Evolutionary conservation across 108 stramenopile species (phyloP).

Genomic region (Nitzschia sp.): DNA sequence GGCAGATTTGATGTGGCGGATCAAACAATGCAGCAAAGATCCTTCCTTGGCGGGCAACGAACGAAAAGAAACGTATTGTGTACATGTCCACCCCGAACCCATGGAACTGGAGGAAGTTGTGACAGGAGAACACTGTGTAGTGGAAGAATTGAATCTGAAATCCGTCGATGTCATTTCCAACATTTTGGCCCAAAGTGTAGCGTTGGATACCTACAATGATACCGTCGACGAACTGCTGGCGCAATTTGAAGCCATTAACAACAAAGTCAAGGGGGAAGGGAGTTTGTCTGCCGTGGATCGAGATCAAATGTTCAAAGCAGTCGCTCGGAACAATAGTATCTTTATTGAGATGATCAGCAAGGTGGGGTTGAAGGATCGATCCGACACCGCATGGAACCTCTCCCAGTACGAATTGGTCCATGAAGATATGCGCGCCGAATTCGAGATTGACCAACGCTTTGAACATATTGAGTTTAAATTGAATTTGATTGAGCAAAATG

Average conservation of each 20-base stretch:
- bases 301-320: constrained; percentile 71
- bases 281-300: constrained; percentile 58
- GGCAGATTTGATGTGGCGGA: constrained; percentile 53
- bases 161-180: constrained; percentile 87
- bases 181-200: constrained; percentile 90
- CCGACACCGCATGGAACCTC: constrained; percentile 89
- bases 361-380: constrained; percentile 87
- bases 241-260: constrained; percentile 77
- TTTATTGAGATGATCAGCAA: constrained; percentile 90
- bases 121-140: constrained; percentile 76
- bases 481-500: constrained; percentile 87
- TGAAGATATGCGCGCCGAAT: constrained; percentile 58
- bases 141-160: constrained; percentile 85
- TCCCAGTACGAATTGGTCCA: constrained; percentile 84
- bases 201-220: constrained; percentile 88
- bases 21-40: constrained; percentile 61
- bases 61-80: constrained; percentile 81
- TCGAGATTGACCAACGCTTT: constrained; percentile 71
- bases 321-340: constrained; percentile 86
- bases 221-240: constrained; percentile 83
- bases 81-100: constrained; percentile 59
- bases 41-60: constrained; percentile 74
- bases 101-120: constrained; percentile 45
- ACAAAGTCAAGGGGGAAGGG: constrained; percentile 75
- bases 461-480: constrained; percentile 90